Base-by-base conservation (phyloP, 257 asterid genomes). In the Forsythia suspensa region DNA sequence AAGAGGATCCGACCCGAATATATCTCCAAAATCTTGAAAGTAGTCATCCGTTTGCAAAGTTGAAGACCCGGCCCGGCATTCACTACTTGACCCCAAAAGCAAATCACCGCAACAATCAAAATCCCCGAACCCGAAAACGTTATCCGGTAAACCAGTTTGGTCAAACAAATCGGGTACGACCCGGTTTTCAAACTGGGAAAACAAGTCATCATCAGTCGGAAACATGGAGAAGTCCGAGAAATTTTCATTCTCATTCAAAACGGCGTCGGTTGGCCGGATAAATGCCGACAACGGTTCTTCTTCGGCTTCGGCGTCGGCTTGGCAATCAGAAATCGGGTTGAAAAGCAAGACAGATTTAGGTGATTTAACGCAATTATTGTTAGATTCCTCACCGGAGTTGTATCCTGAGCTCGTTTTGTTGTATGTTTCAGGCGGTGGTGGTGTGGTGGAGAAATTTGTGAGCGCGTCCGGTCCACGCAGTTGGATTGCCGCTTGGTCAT, bases 401-500 rank as follows among this genome's bases (percentile, higher is more conserved):
- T 90, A 89, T 63, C 87, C 91, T 16, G 89, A 82, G 84, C 83
- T 81, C 4, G 88, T 66, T 42, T 82, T 69, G 74, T 79, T 76
- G 73, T 71, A 55, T 76, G 72, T 18, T 48, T 34, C 66, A 24
- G 69, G 21, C 46, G 83, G 65, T 4, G 98, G 90, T 61, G n/a
- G 65, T 6, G 65, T n/a, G 1, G 81, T 59, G 0, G 91, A 66
- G 75, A 95, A 95, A 83, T 95, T 95, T 0, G 98, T 95, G 7
- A 88, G 95, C 87, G 99, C 97, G 92, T 92, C 92, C 4, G 98
- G 94, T 0, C 99, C 99, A 84, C 99, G 98, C 57, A 95, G 76
- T 85, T 88, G 88, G 13, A 93, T 87, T n/a, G 99, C 99, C 72
- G 99, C 99, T 91, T 91, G 94, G 92, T 95, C 99, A 79, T 95